A percentile compares a stretch with the other conserved stretches of the same genome.
Evolutionary conservation across 768 basidiomycete species (phyloP).

Genomic region (Lanmaoa rubissima): DNA sequence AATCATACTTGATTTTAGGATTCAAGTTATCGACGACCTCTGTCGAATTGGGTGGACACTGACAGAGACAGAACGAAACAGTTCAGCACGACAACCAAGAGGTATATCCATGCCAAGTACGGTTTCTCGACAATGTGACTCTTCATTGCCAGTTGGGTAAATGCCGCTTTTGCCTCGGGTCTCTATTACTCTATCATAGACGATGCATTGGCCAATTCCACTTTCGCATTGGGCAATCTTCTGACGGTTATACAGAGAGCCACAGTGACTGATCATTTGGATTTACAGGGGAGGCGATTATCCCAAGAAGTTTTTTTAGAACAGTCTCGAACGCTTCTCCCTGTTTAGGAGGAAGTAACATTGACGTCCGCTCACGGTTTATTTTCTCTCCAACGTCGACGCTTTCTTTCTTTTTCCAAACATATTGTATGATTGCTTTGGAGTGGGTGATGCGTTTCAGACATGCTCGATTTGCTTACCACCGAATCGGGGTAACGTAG

Average conservation of each 20-base stretch:
- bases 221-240: no score
- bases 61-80: no score
- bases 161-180: not conserved
- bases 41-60: not conserved
- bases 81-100: not conserved
- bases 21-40: not conserved
- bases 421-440: not conserved
- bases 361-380: not conserved
- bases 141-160: not conserved
- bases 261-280: no score
- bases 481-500: no score
- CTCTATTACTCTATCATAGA: no score
- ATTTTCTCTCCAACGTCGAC: not conserved
- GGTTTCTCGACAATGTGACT: not conserved
- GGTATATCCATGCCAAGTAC: not conserved
- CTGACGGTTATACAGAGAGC: no score
- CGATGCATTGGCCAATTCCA: no score
- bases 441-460: not conserved
- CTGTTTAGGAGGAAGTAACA: not conserved
- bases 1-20: not conserved
- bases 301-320: no score
- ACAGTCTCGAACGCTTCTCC: conserved; percentile 3
- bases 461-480: not conserved
- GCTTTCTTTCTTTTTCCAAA: not conserved
- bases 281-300: no score